A percentile compares a stretch with the other conserved stretches of the same genome.
These are phyloP conservation scores for Wickerhamiella kazuoi DNA, from an alignment of 805 yeast genomes.

Conservation along the genomic window DNA sequence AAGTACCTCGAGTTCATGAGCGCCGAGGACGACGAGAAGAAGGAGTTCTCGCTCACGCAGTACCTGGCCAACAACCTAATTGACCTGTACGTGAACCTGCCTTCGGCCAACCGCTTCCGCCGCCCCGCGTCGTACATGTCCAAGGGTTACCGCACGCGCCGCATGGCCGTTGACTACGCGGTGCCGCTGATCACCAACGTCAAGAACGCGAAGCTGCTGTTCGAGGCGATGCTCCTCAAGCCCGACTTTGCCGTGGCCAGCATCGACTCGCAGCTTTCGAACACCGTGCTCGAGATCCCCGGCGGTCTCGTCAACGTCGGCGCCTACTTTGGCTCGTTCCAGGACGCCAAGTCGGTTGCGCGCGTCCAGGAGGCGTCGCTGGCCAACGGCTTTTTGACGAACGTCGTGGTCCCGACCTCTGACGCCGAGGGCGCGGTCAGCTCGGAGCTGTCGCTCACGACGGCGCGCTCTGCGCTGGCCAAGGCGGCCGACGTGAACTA, in stretches of 20 bases:
- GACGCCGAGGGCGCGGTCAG: slow-evolving; percentile 44
- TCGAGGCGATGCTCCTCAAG: slow-evolving; percentile 74
- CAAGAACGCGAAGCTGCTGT: slow-evolving; percentile 85
- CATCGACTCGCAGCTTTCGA: slow-evolving; percentile 82
- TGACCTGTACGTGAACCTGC: slow-evolving; percentile 90
- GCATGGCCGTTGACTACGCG: slow-evolving; percentile 98
- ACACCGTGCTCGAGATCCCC: slow-evolving; percentile 63
- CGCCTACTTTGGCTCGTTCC: slow-evolving; percentile 55
- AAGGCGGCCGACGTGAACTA: slow-evolving; percentile 56
- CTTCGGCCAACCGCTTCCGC: slow-evolving; percentile 91
- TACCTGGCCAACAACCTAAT: slow-evolving; percentile 93
- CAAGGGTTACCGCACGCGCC: slow-evolving; percentile 93
- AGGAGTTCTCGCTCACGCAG: slow-evolving; percentile 88
- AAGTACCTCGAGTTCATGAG: slow-evolving; percentile 84
- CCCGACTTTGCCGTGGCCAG: slow-evolving; percentile 42
- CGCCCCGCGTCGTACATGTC: slow-evolving; percentile 98
- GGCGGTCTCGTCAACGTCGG: slow-evolving; percentile 66
- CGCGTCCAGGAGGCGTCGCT: slow-evolving; percentile 48
- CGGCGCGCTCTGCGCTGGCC: slow-evolving; percentile 40
- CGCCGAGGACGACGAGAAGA: slow-evolving; percentile 54
- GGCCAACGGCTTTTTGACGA: slow-evolving; percentile 77
- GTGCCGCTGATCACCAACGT: slow-evolving; percentile 96
- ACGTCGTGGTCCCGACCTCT: slow-evolving; percentile 53
- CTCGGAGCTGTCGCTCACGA: slow-evolving; percentile 46
- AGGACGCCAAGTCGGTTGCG: slow-evolving; percentile 40